Base-by-base conservation (phyloP, 2,329 filamentous ascomycete genomes). In the Coniochaeta hoffmannii region DNA sequence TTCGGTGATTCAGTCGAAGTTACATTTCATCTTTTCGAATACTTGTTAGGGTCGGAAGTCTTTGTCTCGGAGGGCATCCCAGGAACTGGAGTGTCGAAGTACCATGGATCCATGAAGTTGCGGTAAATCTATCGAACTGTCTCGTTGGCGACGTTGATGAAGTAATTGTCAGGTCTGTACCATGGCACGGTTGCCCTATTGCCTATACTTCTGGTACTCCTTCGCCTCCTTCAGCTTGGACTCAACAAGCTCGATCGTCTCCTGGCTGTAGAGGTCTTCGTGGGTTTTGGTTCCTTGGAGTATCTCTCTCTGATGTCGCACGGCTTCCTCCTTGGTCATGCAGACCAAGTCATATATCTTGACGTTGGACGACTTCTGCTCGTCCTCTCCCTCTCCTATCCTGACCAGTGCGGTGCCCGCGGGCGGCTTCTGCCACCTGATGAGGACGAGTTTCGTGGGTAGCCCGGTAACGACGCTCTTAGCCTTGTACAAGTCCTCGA, bases 291-390 rank as follows among this genome's bases (percentile, higher is more conserved):
- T 80, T 0, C 82, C 88, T 63, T 82, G 86, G 46, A 97, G 74
- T 1, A 97, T 79, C 65, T 90, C 77, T 68, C 85, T 88, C 67
- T 95, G 89, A 69, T 99, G 94, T 57, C 81, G 78, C 15, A 78
- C 73, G 3, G 88, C 89, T 71, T 97, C 92, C 58, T 97, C 92
- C 69, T 92, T 96, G 1, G 92, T 97, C 89, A 97, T 90, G 63
- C 88, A 89, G 0, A 96, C 91, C 58, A 97, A 67, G 49, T 96
- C 86, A 28, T 80, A 77, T 62, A 93, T 71, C 31, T 77, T 71
- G 4, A 97, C 62, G 2, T 78, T 80, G n/a, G 89, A 86, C 49
- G 80, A 84, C 65, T 89, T 95, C 69, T 97, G 92, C 22, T 86
- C 83, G n/a, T 85, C 79, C 38, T 83, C 81, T 31, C 78, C 79